A percentile compares a stretch with the other conserved stretches of the same genome.
phyloP scores from a whole-genome alignment of 2,329 filamentous ascomycete species.

The Dactylellina cionopaga region DNA sequence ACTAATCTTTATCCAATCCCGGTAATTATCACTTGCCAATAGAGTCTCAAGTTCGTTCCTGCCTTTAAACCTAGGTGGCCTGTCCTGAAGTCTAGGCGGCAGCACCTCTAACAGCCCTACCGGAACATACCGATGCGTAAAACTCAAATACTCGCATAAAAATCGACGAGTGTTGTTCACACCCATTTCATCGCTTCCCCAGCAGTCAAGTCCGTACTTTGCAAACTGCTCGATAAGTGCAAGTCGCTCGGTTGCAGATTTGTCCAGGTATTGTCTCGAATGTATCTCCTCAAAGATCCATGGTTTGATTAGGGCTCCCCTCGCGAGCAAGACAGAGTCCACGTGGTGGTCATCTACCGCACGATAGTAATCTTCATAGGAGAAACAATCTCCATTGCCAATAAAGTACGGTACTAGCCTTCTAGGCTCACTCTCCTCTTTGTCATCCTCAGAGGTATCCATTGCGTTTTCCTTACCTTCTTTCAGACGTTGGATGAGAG shows the following conservation, averaged over 20 bases:
- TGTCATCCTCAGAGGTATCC: constrained; percentile 78
- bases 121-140: constrained; percentile 89
- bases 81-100: constrained; percentile 87
- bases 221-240: constrained; percentile 87
- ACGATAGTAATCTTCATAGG: constrained; percentile 84
- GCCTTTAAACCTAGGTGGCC: constrained; percentile 83
- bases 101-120: constrained; percentile 87
- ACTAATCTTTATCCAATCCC: constrained; percentile 98
- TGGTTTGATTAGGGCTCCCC: constrained; percentile 94
- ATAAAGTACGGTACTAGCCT: constrained; percentile 73
- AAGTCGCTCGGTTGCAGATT: constrained; percentile 86
- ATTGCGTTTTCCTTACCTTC: constrained; percentile 71
- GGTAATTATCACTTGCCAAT: constrained; percentile 87
- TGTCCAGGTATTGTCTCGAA: constrained; percentile 91
- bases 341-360: constrained; percentile 81
- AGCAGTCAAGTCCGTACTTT: constrained; percentile 88
- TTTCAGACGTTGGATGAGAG: constrained; percentile 83
- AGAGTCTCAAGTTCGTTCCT: constrained; percentile 94
- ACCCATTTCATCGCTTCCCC: constrained; percentile 95
- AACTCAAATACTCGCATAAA: constrained; percentile 94
- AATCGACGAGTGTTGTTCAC: constrained; percentile 91
- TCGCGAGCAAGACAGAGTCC: constrained; percentile 96
- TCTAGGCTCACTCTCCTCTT: constrained; percentile 63
- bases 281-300: constrained; percentile 99
- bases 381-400: constrained; percentile 96